A percentile compares a stretch with the other conserved stretches of the same genome.
Evolutionary conservation across 192 early-diverging fungal genomes (phyloP).

Genomic region (Lobosporangium transversale): DNA sequence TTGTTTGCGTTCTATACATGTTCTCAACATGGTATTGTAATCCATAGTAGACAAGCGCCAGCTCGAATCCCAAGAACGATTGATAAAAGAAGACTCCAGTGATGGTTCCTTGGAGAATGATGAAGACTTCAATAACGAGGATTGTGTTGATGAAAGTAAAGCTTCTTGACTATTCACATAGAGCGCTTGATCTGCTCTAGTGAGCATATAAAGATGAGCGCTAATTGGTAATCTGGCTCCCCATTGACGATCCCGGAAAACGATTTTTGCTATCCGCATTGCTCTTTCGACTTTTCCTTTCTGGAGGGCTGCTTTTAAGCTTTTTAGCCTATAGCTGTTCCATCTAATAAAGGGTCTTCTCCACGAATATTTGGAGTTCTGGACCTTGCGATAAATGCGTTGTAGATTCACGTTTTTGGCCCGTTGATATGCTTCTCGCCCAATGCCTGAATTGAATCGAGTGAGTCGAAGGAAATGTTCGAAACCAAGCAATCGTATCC

Average conservation of each 20-base stretch:
- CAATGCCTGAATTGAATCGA: constrained; percentile 1
- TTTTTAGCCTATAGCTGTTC: not conserved
- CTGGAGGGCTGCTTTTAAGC: not conserved
- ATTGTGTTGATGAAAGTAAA: not conserved
- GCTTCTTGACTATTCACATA: not conserved
- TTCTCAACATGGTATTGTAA: constrained; percentile 24
- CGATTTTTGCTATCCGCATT: constrained; percentile 8
- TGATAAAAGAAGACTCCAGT: not conserved
- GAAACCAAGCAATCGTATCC: constrained; percentile 27
- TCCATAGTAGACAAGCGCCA: constrained; percentile 16
- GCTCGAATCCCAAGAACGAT: too few relatives aligned
- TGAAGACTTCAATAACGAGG: not conserved
- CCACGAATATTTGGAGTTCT: not conserved
- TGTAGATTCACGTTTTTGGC: not conserved
- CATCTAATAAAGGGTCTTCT: not conserved
- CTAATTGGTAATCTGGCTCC: constrained; percentile 23
- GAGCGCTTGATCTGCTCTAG: constrained; percentile 5
- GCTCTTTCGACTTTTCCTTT: not conserved
- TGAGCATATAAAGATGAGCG: not conserved
- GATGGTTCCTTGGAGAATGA: not conserved
- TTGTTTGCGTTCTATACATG: constrained; percentile 17
- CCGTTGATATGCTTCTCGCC: constrained; percentile 1
- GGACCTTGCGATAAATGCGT: not conserved
- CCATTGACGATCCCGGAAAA: not conserved
- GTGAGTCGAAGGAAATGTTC: constrained; percentile 16